Evolutionary conservation across 2,329 filamentous ascomycete species (phyloP), one percentile per base, ranked within the genome.

Genomic region (Hymenoscyphus fraxineus): DNA sequence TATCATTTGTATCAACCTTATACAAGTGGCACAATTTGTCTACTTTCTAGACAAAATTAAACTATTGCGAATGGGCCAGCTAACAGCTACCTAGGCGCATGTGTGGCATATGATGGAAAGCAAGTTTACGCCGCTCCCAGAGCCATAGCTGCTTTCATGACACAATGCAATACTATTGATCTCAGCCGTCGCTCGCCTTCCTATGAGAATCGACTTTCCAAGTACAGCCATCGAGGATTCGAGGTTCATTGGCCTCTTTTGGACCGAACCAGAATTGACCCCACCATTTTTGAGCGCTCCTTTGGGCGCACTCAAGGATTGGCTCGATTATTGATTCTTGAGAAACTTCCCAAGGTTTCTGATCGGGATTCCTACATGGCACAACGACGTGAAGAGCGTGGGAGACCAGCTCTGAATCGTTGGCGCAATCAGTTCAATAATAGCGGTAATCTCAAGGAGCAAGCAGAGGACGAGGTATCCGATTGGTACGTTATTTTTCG

Each of bases 131-230:
- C 87, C 31, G 88, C 89, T 2, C 92, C 92, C 1, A 84, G 92
- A 64, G 92, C 92, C 1, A 76, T 96, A 15, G 86, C 86, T 56
- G 88, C 91, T 10, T 94, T 89, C 76, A 88, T 94, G 73, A 94
- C 91, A 0, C 92, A 96, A 76, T 83, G 86, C 73, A 96, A 96
- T 71, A 88, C 88, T 2, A 82, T 96, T 65, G 92, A 96, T 73
- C 81, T 96, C 41, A 88, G 85, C 3, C 85, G 92, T 22, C 86
- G 92, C 54, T 94, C 90, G 19, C 91, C 92, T 0, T 95, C 91
- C 0, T 96, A 96, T 70, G 92, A 96, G 73, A 96, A 92, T 69
- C 87, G 92, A 10, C 82, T 96, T 13, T 91, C 90, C 16, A 96
- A 96, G 75, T 94, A 96, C 75, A 90, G 89, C 15, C 90, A 90